Base-by-base conservation (phyloP, 306 rosid genomes). In the Prunus persica region DNA sequence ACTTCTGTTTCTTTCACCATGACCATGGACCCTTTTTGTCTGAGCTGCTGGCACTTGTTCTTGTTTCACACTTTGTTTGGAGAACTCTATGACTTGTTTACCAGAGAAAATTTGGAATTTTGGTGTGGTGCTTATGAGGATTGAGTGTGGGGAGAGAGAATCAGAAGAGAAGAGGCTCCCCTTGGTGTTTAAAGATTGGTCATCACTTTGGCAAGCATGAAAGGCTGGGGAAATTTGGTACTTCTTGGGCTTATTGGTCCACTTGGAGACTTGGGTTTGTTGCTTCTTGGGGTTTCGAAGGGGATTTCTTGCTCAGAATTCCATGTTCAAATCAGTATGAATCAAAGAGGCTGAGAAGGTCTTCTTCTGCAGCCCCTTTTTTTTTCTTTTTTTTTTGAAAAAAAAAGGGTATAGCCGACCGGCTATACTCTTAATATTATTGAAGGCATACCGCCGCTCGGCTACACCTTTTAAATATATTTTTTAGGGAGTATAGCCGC, bases 241-340 rank as follows among this genome's bases (percentile, higher is more conserved):
- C 25, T n/a, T 78, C 79, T 38, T n/a, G 64, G 32, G 13, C 62
- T 56, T 19, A 25, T 60, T 60, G 34, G 65, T 52, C 73, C 27
- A 20, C 34, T 68, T 24, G 45, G 34, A 11, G 64, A 28, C 28
- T 52, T 61, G 83, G 55, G 65, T 67, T 69, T 69, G 61, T 0
- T 56, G 66, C 18, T 71, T 80, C 58, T 18, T 67, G 80, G 52
- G 77, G 16, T 10, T 56, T 18, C 51, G 77, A 28, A 78, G 61
- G 80, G 32, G 80, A 28, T 74, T 80, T 82, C 72, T 46, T 50
- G 75, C 80, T 4, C 60, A 92, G 68, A 72, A 84, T 60, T 73
- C 74, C 74, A 0, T 80, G 72, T 45, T 87, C 84, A 69, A 86
- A 89, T 96, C 98, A 93, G 74, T 51, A 79, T 0, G 85, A 82